Conservation (phyloP, 345 rosid genomes). For the Carallia pectinifolia region DNA sequence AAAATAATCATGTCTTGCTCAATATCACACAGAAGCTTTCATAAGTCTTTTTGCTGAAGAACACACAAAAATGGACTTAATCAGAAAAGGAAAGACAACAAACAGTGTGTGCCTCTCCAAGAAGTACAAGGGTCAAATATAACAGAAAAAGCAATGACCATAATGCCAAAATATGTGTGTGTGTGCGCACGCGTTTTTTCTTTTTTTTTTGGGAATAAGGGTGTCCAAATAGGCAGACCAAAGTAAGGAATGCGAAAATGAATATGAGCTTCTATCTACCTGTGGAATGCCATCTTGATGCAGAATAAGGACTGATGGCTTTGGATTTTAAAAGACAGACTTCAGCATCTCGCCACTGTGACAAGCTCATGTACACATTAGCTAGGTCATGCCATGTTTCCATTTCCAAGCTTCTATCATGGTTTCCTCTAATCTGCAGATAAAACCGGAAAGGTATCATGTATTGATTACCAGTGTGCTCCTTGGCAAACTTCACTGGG, state of each 20-base stretch:
- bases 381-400: conserved; percentile 83
- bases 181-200: neutral
- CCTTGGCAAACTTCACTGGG: too few species aligned
- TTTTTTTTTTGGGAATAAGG: too few species aligned
- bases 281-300: conserved; percentile 53
- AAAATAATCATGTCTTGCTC: neutral
- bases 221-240: neutral
- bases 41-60: neutral
- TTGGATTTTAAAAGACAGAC: conserved; percentile 68
- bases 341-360: conserved; percentile 77
- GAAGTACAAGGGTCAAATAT: neutral
- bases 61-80: too few species aligned
- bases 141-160: too few species aligned
- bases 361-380: conserved; percentile 55
- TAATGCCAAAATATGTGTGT: neutral
- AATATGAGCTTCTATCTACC: conserved; percentile 31
- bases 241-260: neutral
- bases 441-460: neutral
- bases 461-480: too few species aligned
- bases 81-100: too few species aligned
- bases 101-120: too few species aligned
- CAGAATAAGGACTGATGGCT: conserved; percentile 53
- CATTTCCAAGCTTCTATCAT: conserved; percentile 48
- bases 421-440: conserved; percentile 39
- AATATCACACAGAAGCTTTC: neutral